Percentiles rank a stretch among this genome's conserved stretches.
Evolutionary conservation across 306 rosid species (phyloP).

Genomic region (Rubus parviflorus): DNA sequence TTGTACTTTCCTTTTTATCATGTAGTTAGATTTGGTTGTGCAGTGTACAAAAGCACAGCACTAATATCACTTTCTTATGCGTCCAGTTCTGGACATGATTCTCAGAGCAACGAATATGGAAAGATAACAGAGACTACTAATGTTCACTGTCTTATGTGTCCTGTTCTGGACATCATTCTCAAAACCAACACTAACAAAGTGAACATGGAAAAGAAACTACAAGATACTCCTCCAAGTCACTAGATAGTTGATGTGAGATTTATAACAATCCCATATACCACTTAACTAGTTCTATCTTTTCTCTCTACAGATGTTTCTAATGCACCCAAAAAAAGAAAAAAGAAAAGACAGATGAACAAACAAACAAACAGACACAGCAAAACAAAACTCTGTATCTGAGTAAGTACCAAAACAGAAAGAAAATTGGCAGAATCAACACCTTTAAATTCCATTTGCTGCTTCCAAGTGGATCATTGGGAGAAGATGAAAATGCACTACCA

Average conservation of each 20-base stretch:
- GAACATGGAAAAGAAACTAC: neutral
- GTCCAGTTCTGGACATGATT: neutral
- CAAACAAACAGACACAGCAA: neutral
- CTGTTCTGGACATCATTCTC: neutral
- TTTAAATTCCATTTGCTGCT: constrained; percentile 94
- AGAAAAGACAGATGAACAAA: neutral
- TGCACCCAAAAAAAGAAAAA: too few species aligned
- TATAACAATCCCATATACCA: neutral
- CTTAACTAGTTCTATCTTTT: too few species aligned
- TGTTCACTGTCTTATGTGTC: neutral
- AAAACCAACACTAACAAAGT: neutral
- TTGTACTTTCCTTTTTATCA: neutral
- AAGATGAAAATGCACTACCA: constrained; percentile 95
- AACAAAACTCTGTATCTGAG: neutral
- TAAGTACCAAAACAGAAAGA: neutral
- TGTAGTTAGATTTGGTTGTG: neutral
- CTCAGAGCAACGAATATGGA: neutral
- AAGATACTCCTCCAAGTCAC: neutral
- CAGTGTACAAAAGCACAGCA: neutral
- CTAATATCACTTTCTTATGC: neutral
- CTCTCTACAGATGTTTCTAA: too few species aligned
- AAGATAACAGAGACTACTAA: neutral
- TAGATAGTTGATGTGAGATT: neutral
- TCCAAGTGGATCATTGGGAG: constrained; percentile 82
- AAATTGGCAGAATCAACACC: constrained; percentile 37